These are phyloP conservation scores for Curvularia lunata DNA, from an alignment of 2,329 filamentous ascomycete genomes.

Conservation along the genomic window DNA sequence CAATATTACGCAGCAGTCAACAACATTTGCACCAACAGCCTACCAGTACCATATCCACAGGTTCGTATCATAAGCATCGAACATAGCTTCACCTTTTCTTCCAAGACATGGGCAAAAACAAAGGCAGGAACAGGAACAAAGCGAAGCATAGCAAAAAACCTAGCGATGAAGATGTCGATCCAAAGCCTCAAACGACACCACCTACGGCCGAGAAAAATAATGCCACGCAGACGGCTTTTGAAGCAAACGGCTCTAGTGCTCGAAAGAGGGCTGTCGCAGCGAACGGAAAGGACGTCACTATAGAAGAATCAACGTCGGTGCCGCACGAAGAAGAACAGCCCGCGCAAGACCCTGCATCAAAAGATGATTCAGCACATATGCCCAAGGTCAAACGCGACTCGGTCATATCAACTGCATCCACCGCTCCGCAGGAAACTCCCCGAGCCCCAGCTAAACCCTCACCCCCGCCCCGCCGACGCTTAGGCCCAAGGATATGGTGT, in stretches of 20 bases:
- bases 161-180: not conserved
- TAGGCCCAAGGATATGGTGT: not conserved
- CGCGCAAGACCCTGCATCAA: not conserved
- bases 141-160: constrained; percentile 1
- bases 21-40: constrained; percentile 28
- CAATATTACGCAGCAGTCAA: constrained; percentile 6
- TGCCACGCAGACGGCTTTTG: not conserved
- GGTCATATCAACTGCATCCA: constrained; percentile 16
- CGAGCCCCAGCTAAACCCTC: not conserved
- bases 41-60: constrained; percentile 31
- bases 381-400: constrained; percentile 19
- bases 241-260: too few species aligned
- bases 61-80: constrained; percentile 26
- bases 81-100: constrained; percentile 22
- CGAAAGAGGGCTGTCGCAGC: too few species aligned
- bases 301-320: too few species aligned
- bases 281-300: too few species aligned
- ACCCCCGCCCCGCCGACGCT: too few species aligned
- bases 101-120: constrained; percentile 26
- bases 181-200: not conserved
- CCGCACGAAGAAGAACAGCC: too few species aligned
- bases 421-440: not conserved
- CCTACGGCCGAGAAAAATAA: not conserved
- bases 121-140: constrained; percentile 12
- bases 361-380: not conserved